Evolutionary conservation across 1,284 basidiomycete species (phyloP).

Genomic region (Pyrrhoderma lamaoense): DNA sequence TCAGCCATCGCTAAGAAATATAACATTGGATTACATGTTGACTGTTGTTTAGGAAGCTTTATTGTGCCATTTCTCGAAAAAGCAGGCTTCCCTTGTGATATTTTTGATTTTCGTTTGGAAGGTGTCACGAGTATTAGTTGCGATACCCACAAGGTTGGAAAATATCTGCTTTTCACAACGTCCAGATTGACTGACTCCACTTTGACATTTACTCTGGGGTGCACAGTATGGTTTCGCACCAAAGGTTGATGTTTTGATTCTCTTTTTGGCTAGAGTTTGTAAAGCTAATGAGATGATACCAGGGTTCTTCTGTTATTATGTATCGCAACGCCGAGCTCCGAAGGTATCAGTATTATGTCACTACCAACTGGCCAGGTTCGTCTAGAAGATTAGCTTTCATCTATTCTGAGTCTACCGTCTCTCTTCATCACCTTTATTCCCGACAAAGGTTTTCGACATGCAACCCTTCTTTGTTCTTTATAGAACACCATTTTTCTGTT

Average conservation of each 20-base stretch:
- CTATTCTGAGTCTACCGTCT: not conserved
- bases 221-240: conserved; percentile 73
- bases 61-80: conserved; percentile 84
- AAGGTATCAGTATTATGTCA: conserved; percentile 79
- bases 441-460: too few species aligned
- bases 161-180: not conserved
- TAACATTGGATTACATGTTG: conserved; percentile 87
- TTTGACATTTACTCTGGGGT: conserved; percentile 3
- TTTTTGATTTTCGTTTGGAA: conserved; percentile 84
- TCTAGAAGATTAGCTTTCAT: conserved; percentile 1
- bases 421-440: too few species aligned
- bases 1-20: conserved; percentile 69
- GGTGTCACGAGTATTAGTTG: conserved; percentile 89
- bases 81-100: conserved; percentile 36
- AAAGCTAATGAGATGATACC: not conserved
- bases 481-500: too few species aligned
- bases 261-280: not conserved
- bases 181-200: not conserved
- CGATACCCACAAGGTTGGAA: conserved; percentile 81
- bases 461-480: too few species aligned
- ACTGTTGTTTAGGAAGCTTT: conserved; percentile 90
- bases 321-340: conserved; percentile 72
- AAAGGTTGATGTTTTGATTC: conserved; percentile 43
- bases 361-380: conserved; percentile 69
- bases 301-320: conserved; percentile 95